Conservation (phyloP, 352 stramenopile species). For the Pythium pyrilobum region DNA sequence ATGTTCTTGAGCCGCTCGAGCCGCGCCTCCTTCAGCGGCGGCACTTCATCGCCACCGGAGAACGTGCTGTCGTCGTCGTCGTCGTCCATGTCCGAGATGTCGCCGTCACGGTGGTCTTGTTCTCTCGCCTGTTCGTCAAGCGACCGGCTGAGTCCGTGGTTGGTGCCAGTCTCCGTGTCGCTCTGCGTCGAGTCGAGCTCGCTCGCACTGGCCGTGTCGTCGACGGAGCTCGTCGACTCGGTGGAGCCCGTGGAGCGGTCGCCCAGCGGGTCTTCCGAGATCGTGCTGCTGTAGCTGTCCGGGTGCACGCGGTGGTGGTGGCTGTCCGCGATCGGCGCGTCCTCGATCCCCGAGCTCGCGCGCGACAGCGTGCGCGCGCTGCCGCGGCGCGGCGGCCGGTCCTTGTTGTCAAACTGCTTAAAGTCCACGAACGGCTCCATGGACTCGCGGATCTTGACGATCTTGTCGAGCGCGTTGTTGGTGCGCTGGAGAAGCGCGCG, state of each 20-base stretch:
- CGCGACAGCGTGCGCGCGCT: conserved; percentile 3
- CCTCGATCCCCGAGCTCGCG: conserved; percentile 13
- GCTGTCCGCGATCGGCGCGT: conserved; percentile 15
- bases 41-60: conserved; percentile 38
- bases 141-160: background rate
- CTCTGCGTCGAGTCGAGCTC: conserved; percentile 28
- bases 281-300: conserved; percentile 55
- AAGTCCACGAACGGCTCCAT: conserved; percentile 83
- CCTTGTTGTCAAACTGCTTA: conserved; percentile 60
- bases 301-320: conserved; percentile 17
- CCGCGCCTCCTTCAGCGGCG: conserved; percentile 62
- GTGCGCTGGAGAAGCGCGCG: conserved; percentile 64
- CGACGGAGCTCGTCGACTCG: conserved; percentile 25
- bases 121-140: conserved; percentile 13
- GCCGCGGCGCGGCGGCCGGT: conserved; percentile 5
- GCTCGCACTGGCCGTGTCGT: conserved; percentile 27
- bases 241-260: conserved; percentile 25
- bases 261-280: conserved; percentile 26
- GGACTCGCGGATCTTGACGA: conserved; percentile 78
- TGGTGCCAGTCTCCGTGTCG: background rate
- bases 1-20: conserved; percentile 73
- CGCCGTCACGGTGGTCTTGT: conserved; percentile 8
- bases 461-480: conserved; percentile 67
- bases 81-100: conserved; percentile 26
- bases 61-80: conserved; percentile 41